phyloP scores from a whole-genome alignment of 352 stramenopile species.

The Globisporangium ultimum region DNA sequence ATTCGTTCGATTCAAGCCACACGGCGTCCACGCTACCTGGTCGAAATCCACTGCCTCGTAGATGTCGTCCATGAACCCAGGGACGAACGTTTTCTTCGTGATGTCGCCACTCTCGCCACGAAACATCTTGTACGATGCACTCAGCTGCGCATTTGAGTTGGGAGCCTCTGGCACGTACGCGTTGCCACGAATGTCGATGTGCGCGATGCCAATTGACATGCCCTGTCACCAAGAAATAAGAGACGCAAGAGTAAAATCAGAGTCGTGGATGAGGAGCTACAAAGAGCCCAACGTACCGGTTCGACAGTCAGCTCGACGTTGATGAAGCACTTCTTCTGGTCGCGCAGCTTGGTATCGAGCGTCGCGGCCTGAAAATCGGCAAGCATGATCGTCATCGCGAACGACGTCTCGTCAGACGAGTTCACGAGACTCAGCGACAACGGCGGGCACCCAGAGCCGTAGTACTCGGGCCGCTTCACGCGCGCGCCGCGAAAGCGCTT shows the following conservation, averaged over 20 bases:
- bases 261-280: not conserved
- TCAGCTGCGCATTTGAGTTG: conserved; percentile 9
- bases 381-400: conserved; percentile 27
- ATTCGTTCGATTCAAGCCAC: not conserved
- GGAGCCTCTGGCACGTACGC: conserved; percentile 17
- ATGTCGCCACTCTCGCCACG: conserved; percentile 1
- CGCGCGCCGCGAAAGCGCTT: conserved; percentile 19
- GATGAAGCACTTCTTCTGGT: conserved; percentile 21
- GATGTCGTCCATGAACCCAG: conserved; percentile 21
- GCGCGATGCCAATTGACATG: conserved; percentile 31
- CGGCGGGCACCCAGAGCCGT: conserved; percentile 22
- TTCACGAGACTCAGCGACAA: conserved; percentile 24
- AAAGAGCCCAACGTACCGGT: conserved; percentile 7
- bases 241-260: not conserved
- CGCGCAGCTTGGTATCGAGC: not conserved
- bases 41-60: conserved; percentile 25
- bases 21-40: conserved; percentile 23
- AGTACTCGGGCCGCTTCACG: conserved; percentile 23
- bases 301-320: conserved; percentile 23
- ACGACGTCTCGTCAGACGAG: conserved; percentile 19
- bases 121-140: conserved; percentile 20
- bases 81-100: conserved; percentile 11
- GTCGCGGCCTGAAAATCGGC: conserved; percentile 25
- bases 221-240: conserved; percentile 10
- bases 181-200: conserved; percentile 32